Percentiles rank a stretch among this genome's conserved stretches.
Evolutionary conservation across 495 filamentous ascomycete genomes (phyloP).

Genomic region (Xylaria grammica): DNA sequence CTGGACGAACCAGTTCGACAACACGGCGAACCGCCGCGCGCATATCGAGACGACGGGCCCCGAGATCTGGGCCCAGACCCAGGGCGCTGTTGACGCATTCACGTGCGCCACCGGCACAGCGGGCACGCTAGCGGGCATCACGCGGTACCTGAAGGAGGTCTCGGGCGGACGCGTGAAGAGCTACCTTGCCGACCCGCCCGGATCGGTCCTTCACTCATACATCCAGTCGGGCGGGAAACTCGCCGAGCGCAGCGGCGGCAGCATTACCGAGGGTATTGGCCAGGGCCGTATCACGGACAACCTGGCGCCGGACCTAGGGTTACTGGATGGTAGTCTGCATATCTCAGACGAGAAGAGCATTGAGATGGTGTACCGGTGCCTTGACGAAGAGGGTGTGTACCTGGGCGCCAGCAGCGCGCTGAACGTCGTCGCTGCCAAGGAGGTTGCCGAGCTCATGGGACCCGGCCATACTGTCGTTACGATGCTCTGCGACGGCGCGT

Average conservation of each 20-base stretch:
- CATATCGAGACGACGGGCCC: conserved; percentile 97
- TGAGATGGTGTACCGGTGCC: conserved; percentile 95
- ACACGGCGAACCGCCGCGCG: conserved; percentile 88
- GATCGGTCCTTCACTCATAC: conserved; percentile 89
- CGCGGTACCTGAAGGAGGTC: conserved; percentile 84
- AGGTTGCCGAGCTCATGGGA: conserved; percentile 89
- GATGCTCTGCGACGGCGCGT: conserved; percentile 91
- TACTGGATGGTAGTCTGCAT: conserved; percentile 84
- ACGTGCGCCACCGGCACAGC: conserved; percentile 94
- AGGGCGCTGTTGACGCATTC: conserved; percentile 87
- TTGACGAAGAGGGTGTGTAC: conserved; percentile 96
- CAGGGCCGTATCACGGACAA: conserved; percentile 98
- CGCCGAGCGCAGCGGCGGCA: conserved; percentile 78
- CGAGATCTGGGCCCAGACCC: conserved; percentile 95
- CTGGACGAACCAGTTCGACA: conserved; percentile 99
- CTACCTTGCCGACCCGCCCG: conserved; percentile 92
- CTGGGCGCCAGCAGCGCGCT: conserved; percentile 91
- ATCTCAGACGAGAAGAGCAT: conserved; percentile 93
- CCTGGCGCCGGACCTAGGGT: conserved; percentile 78
- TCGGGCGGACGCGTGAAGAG: conserved; percentile 83
- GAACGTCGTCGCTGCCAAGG: conserved; percentile 94
- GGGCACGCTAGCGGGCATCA: conserved; percentile 88
- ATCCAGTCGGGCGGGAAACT: conserved; percentile 84
- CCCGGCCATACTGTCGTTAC: conserved; percentile 92
- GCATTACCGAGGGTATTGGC: conserved; percentile 97